Evolutionary conservation across 2,329 filamentous ascomycete genomes (phyloP), one percentile per base, ranked within the genome.

Genomic region (Hypoxylon rubiginosum): DNA sequence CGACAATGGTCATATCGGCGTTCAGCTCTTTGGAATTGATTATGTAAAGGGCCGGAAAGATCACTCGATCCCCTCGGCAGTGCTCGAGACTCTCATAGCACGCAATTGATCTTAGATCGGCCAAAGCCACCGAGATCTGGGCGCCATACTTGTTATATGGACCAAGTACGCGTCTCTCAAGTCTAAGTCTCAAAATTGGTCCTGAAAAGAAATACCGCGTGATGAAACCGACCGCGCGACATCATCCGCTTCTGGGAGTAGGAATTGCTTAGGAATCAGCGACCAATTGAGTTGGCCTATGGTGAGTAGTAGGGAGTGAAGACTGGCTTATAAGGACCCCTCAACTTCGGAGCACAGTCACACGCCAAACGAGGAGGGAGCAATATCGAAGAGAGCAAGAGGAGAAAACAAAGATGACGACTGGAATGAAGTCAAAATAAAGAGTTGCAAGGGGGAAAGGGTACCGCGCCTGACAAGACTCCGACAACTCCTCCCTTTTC

Each of bases 391-490:
- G 59, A 21, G 24, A 49, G 26, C 15, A 62, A 26, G 32, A 36
- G 45, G 32, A 56, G 53, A n/a, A 54, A 32, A 53, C 3, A 11
- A 43, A 62, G 17, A 24, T 10, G 8, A 45, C 11, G 21, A 21
- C 30, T 50, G 10, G 46, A 13, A 62, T 51, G 69, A 67, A 52
- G 67, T 70, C 34, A 36, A 68, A 70, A 66, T 70, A 71, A 68
- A 26, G 48, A 58, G 55, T 59, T 60, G 43, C 24, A 61, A 62
- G 57, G 58, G 59, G 39, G 45, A n/a, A n/a, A 36, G 48, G 53
- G 4, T 43, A 28, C 34, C 34, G 48, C 62, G 54, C 43, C 51
- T 64, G 34, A 36, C 41, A 30, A 63, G 30, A 48, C 51, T 57
- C 46, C 45, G 10, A 15, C 58, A 53, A 34, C 36, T 49, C 34